A percentile compares a stretch with the other conserved stretches of the same genome.
Evolutionary conservation across 2,329 filamentous ascomycete species (phyloP).

Genomic region (Trichoderma simmonsii): DNA sequence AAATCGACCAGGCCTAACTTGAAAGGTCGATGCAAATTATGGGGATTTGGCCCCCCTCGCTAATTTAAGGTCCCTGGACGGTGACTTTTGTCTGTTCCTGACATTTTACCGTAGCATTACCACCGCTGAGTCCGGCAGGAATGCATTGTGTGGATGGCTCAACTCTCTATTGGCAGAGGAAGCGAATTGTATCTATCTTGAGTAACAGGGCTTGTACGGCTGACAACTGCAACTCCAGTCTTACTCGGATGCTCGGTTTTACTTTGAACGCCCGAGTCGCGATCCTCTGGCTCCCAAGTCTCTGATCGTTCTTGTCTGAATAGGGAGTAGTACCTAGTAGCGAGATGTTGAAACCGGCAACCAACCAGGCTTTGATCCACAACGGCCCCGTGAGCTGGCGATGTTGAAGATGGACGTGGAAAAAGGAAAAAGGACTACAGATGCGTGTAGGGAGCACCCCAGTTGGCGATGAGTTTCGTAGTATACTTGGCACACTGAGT

Average conservation of each 20-base stretch:
- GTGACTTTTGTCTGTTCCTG: background rate
- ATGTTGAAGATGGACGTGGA: background rate
- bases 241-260: background rate
- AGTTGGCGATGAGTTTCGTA: background rate
- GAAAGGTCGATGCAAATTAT: background rate
- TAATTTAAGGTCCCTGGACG: slow-evolving; percentile 3
- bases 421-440: background rate
- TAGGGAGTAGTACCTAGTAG: background rate
- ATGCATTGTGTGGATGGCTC: background rate
- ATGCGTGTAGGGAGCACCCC: background rate
- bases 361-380: background rate
- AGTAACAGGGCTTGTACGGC: background rate
- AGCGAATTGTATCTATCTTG: background rate
- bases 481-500: background rate
- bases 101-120: background rate
- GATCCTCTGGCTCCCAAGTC: background rate
- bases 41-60: background rate
- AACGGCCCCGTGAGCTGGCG: background rate
- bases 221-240: background rate
- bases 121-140: background rate
- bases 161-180: background rate
- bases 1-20: background rate
- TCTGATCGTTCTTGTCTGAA: background rate
- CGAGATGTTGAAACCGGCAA: background rate
- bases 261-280: background rate